phyloP scores from a whole-genome alignment of 2,329 filamentous ascomycete genomes.

The Colletotrichum lini region DNA sequence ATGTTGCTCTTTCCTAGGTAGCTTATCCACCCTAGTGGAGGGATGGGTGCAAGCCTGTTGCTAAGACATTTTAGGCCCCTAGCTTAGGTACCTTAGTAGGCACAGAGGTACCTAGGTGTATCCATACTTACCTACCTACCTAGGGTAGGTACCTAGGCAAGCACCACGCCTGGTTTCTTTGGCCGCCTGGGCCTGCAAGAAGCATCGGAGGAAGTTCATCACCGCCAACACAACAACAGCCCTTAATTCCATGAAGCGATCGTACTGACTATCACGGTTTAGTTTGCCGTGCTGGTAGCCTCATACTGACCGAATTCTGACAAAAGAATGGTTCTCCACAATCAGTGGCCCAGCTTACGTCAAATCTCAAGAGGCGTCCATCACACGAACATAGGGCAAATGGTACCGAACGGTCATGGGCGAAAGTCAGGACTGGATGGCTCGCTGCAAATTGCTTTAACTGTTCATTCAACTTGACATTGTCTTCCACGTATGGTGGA shows the following conservation, averaged over 20 bases:
- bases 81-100: neutral
- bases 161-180: neutral
- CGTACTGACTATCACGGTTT: too few relatives aligned
- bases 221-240: neutral
- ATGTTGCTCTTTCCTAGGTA: neutral
- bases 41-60: neutral
- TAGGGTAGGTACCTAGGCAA: neutral
- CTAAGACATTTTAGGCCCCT: neutral
- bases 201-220: neutral
- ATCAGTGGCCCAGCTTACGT: neutral
- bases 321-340: neutral
- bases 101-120: too few relatives aligned
- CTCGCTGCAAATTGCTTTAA: constrained; percentile 13
- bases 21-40: constrained; percentile 7
- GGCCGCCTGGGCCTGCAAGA: neutral
- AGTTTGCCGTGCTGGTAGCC: too few relatives aligned
- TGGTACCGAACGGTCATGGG: neutral
- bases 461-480: constrained; percentile 35
- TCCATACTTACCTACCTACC: too few relatives aligned
- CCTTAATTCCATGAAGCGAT: too few relatives aligned
- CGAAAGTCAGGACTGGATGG: neutral
- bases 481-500: constrained; percentile 24
- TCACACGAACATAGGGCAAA: neutral
- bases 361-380: neutral
- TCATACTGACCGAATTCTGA: neutral